Evolutionary conservation across 352 stramenopile species (phyloP), one percentile per base, ranked within the genome.

Genomic region (Blastocystis sp.): DNA sequence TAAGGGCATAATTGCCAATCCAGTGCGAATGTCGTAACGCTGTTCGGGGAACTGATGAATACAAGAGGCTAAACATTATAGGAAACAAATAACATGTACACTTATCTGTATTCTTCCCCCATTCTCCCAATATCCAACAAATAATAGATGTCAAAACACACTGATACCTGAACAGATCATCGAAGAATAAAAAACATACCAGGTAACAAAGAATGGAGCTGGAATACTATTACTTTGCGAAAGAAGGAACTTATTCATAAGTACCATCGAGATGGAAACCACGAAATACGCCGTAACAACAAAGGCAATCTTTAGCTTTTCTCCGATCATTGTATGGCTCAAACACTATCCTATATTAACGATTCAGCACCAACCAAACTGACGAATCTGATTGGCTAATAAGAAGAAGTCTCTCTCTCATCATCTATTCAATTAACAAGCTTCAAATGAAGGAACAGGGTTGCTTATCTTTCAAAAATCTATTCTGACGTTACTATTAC

Each of bases 171-270:
- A 11, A 42, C n/a, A 48, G n/a, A 27, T 59, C 70, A 54, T 40
- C 3, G 22, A 15, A 15, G 42, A 73, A 64, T 35, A 11, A 0
- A 56, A 54, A 58, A 75, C 51, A 89, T 92, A 95, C 94, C 94
- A 96, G 1, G 93, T 96, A 9, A 96, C 90, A 68, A 95, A 95
- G 13, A 96, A 90, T 27, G 94, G 93, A 37, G 93, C 93, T 7
- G 92, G 90, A 40, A 95, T 94, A 93, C 40, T 90, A 19, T 90
- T 90, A 13, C 93, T 89, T 64, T 90, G 93, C 22, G 91, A 92
- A 89, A 95, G 92, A 42, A 95, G 89, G 15, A 93, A 90, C 90
- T 96, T 96, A 91, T 96, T 96, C 19, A 95, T 89, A 81, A 95
- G 95, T 9, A 95, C 93, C 92, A 95, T 94, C 35, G 90, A 93